Evolutionary conservation across 768 basidiomycete species (phyloP).

Genomic region (Psilocybe cubensis): DNA sequence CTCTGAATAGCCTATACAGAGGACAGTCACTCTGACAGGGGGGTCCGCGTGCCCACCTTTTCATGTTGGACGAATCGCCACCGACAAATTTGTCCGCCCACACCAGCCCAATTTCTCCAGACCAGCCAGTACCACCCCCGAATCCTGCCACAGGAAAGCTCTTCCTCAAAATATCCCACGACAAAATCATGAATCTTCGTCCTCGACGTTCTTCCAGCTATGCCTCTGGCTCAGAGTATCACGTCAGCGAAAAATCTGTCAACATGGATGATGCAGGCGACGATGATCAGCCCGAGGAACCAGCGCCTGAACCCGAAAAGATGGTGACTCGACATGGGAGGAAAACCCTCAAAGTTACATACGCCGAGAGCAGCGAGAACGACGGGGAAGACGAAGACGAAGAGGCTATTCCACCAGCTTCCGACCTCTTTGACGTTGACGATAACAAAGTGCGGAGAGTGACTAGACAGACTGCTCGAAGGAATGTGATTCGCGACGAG

Average conservation of each 20-base stretch:
- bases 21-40: constrained; percentile 13
- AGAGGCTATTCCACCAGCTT: constrained; percentile 14
- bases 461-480: constrained; percentile 17
- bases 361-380: constrained; percentile 52
- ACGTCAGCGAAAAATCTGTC: constrained; percentile 49
- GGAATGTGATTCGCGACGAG: constrained; percentile 23
- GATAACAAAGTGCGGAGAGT: constrained; percentile 30
- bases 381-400: constrained; percentile 33
- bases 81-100: constrained; percentile 23
- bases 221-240: constrained; percentile 53
- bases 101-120: constrained; percentile 9
- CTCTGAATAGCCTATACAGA: not conserved
- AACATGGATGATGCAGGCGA: constrained; percentile 30
- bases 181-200: constrained; percentile 31
- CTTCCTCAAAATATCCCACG: constrained; percentile 33
- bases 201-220: constrained; percentile 36
- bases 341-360: constrained; percentile 37
- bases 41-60: constrained; percentile 15
- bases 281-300: constrained; percentile 26
- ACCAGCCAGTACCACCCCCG: no score
- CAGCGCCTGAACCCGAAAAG: constrained; percentile 31
- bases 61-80: constrained; percentile 26
- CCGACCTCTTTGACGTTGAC: constrained; percentile 31
- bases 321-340: constrained; percentile 42
- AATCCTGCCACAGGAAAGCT: no score